phyloP scores from a whole-genome alignment of 495 filamentous ascomycete species.

The Letharia lupina region DNA sequence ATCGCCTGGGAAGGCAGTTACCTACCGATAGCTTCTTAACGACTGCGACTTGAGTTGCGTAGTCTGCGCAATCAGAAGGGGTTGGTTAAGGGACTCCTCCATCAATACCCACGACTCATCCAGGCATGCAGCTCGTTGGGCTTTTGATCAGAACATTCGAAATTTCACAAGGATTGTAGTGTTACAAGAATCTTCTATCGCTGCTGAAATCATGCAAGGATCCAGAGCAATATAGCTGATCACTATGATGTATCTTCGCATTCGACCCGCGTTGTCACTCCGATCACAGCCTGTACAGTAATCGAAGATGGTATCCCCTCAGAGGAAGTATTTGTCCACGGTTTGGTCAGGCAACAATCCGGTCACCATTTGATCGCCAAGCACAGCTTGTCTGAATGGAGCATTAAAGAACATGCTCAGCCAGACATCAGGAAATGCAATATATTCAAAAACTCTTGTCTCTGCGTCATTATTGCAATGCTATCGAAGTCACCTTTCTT shows the following conservation, averaged over 20 bases:
- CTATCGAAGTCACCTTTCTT: no score
- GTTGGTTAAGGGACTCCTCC: no score
- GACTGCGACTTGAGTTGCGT: not conserved
- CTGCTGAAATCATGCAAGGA: not conserved
- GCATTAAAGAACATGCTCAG: no score
- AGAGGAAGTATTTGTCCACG: no score
- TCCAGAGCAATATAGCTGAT: not conserved
- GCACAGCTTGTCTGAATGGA: not conserved
- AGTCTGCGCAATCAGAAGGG: not conserved
- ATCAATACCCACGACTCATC: not conserved
- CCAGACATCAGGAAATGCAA: not conserved
- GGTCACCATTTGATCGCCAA: not conserved
- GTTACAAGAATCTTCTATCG: not conserved
- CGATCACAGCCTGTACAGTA: not conserved
- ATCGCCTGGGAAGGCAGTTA: not conserved
- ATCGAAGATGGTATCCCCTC: not conserved
- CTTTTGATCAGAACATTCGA: not conserved
- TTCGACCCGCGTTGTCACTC: not conserved
- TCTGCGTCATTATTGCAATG: not conserved
- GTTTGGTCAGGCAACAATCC: not conserved
- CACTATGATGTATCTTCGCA: no score
- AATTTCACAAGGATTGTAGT: not conserved
- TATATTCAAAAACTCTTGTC: not conserved
- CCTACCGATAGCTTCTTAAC: not conserved
- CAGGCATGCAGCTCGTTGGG: not conserved